Evolutionary conservation across 768 basidiomycete genomes (phyloP).

Genomic region (Boletus tomentosulus): DNA sequence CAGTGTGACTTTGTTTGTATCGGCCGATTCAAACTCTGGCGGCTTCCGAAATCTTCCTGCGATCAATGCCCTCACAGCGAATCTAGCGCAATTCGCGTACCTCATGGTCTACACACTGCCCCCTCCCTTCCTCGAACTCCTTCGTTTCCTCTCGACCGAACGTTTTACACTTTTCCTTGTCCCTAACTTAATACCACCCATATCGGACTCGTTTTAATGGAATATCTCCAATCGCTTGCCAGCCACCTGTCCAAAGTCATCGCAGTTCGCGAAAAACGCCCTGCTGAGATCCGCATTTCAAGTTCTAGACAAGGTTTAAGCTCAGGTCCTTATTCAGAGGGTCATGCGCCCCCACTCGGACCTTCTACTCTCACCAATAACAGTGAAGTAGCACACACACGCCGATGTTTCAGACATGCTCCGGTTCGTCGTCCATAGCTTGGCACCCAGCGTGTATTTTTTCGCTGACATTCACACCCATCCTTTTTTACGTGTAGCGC

Average conservation of each 20-base stretch:
- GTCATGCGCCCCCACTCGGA: constrained; percentile 10
- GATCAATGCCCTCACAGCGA: constrained; percentile 21
- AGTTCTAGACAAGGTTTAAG: constrained; percentile 13
- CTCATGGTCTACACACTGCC: constrained; percentile 19
- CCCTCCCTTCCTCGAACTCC: no score
- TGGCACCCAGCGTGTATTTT: not conserved
- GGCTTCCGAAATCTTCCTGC: not conserved
- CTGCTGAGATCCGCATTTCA: constrained; percentile 6
- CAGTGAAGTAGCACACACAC: not conserved
- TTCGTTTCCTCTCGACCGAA: not conserved
- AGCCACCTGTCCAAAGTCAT: constrained; percentile 18
- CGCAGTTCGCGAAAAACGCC: constrained; percentile 16
- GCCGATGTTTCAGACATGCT: constrained; percentile 8
- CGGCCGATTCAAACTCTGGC: constrained; percentile 11
- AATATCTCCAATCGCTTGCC: constrained; percentile 21
- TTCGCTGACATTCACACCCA: not conserved
- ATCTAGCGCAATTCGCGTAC: constrained; percentile 15
- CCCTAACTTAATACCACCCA: not conserved
- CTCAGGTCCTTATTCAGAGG: constrained; percentile 4
- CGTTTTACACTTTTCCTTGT: not conserved
- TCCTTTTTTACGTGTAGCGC: constrained; percentile 7
- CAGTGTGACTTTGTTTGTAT: not conserved
- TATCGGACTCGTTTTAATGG: constrained; percentile 7
- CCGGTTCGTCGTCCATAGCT: constrained; percentile 5
- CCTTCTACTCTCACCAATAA: not conserved